Percentiles rank a stretch among this genome's conserved stretches.
Evolutionary conservation across 495 filamentous ascomycete genomes (phyloP).

Genomic region (Daldinia concentrica): DNA sequence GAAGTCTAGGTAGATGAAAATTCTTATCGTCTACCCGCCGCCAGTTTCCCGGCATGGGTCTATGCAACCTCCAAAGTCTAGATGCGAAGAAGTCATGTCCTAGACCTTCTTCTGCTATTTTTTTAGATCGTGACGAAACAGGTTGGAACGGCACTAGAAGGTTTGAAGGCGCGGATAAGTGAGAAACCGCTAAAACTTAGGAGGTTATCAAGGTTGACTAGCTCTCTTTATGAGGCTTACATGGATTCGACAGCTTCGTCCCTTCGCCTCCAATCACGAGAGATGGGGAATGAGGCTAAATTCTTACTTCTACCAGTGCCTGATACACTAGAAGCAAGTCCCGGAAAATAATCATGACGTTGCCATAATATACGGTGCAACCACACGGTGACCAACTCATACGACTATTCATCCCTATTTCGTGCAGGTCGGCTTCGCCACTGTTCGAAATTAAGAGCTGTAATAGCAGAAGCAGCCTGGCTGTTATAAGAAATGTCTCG

Average conservation of each 20-base stretch:
- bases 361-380: conserved; percentile 26
- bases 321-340: conserved; percentile 13
- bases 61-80: not conserved
- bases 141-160: not conserved
- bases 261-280: conserved; percentile 21
- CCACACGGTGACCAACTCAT: conserved; percentile 8
- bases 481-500: conserved; percentile 11
- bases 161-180: not conserved
- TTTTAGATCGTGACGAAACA: not conserved
- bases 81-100: not conserved
- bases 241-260: not conserved
- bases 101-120: not conserved
- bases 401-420: conserved; percentile 22
- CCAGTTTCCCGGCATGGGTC: not conserved
- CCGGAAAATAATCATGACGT: conserved; percentile 27
- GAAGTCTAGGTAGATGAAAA: not conserved
- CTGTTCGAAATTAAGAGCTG: not conserved
- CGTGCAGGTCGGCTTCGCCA: conserved; percentile 9
- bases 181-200: not conserved
- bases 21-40: not conserved
- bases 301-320: not conserved
- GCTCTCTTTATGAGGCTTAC: conserved; percentile 2
- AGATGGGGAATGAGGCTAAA: conserved; percentile 18
- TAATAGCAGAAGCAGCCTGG: not conserved
- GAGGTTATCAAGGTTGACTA: not conserved